These are phyloP conservation scores for Sporothrix pseudoabietina DNA, from an alignment of 2,329 filamentous ascomycete species.

Conservation along the genomic window DNA sequence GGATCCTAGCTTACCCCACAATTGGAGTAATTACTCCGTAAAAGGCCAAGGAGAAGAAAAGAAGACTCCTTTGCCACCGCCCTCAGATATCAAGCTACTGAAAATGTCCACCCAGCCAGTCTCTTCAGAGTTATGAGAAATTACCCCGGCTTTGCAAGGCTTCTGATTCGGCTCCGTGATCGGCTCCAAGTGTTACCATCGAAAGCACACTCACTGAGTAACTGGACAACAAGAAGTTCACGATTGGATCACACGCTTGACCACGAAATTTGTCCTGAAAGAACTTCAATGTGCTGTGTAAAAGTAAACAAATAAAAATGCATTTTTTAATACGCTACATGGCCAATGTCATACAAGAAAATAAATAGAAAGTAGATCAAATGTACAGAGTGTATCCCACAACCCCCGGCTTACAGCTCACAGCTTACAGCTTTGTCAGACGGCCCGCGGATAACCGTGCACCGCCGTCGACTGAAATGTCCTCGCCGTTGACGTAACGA, in stretches of 20 bases:
- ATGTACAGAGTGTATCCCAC: not conserved
- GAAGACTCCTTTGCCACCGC: not conserved
- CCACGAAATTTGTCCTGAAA: not conserved
- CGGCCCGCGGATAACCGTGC: constrained; percentile 40
- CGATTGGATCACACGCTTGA: not conserved
- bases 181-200: not conserved
- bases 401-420: too few species aligned
- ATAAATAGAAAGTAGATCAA: not conserved
- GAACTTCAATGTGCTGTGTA: not conserved
- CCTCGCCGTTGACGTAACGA: constrained; percentile 52
- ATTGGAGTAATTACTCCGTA: too few species aligned
- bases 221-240: not conserved
- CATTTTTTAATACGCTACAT: constrained; percentile 9
- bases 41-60: not conserved
- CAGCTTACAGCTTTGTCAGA: constrained; percentile 37
- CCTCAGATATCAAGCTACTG: not conserved
- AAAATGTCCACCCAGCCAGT: not conserved
- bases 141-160: constrained; percentile 6
- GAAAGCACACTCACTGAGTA: not conserved
- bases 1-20: constrained; percentile 22
- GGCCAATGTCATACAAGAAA: constrained; percentile 6
- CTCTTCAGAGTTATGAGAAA: not conserved
- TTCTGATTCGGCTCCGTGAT: constrained; percentile 11
- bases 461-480: constrained; percentile 44
- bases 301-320: not conserved